Conservation (phyloP, 1,284 basidiomycete genomes). For the Takashimella koratensis region DNA sequence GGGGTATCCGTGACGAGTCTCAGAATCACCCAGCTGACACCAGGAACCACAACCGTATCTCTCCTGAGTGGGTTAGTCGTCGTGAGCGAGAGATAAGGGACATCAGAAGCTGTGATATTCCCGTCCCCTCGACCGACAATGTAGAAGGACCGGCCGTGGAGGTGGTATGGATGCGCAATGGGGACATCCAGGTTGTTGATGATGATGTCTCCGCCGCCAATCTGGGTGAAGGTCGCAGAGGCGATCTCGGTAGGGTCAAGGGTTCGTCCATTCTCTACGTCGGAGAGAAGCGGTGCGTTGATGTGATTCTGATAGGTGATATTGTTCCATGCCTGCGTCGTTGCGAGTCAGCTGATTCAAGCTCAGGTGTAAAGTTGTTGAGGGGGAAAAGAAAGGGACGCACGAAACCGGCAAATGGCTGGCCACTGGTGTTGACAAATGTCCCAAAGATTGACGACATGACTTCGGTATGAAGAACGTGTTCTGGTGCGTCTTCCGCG, state of each 20-base stretch:
- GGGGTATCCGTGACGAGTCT: constrained; percentile 21
- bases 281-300: constrained; percentile 34
- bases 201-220: no score
- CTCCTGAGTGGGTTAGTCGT: constrained; percentile 41
- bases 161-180: constrained; percentile 44
- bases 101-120: constrained; percentile 19
- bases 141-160: constrained; percentile 31
- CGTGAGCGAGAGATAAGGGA: constrained; percentile 10
- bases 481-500: no score
- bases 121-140: constrained; percentile 42
- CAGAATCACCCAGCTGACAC: constrained; percentile 23
- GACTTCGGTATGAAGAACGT: no score
- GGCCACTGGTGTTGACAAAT: no score
- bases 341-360: no score
- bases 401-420: no score
- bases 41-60: constrained; percentile 42
- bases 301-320: constrained; percentile 29
- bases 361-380: no score
- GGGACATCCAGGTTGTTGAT: constrained; percentile 43
- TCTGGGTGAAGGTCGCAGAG: not conserved
- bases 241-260: not conserved
- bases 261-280: constrained; percentile 18
- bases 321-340: constrained; percentile 28
- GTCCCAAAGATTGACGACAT: no score
- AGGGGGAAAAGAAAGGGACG: no score